These are phyloP conservation scores for Claviceps sp. DNA, from an alignment of 2,329 filamentous ascomycete genomes.

Conservation along the genomic window DNA sequence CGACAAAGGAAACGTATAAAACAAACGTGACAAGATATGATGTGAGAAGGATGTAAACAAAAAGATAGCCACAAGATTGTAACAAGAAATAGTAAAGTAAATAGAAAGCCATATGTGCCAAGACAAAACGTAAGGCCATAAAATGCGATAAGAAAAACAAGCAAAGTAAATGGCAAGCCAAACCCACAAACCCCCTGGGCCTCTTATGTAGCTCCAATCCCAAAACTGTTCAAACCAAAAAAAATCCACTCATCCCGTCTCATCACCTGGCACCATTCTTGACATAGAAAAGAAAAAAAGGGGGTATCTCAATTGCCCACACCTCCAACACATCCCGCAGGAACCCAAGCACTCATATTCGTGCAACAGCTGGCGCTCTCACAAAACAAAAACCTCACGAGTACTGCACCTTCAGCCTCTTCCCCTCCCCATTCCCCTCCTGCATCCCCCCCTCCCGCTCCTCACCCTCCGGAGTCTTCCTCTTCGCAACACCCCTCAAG, in stretches of 20 bases:
- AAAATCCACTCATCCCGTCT: no score
- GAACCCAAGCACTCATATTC: neutral
- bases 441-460: no score
- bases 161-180: no score
- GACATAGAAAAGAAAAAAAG: neutral
- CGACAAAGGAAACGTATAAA: no score
- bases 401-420: slow-evolving; percentile 39
- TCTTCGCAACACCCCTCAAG: neutral
- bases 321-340: neutral
- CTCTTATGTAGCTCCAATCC: no score
- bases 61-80: neutral
- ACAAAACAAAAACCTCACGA: neutral
- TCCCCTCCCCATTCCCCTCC: slow-evolving; percentile 29
- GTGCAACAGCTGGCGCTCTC: neutral
- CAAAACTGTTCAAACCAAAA: no score
- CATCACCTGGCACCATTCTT: no score
- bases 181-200: no score
- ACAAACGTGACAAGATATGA: no score
- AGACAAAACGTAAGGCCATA: no score
- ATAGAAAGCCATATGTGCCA: no score
- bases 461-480: slow-evolving; percentile 24
- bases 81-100: neutral
- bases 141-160: no score
- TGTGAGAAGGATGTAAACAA: neutral
- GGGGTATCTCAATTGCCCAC: slow-evolving; percentile 6